Conservation (phyloP, 208 protist genomes). For the Herpetomonas tarakana region DNA sequence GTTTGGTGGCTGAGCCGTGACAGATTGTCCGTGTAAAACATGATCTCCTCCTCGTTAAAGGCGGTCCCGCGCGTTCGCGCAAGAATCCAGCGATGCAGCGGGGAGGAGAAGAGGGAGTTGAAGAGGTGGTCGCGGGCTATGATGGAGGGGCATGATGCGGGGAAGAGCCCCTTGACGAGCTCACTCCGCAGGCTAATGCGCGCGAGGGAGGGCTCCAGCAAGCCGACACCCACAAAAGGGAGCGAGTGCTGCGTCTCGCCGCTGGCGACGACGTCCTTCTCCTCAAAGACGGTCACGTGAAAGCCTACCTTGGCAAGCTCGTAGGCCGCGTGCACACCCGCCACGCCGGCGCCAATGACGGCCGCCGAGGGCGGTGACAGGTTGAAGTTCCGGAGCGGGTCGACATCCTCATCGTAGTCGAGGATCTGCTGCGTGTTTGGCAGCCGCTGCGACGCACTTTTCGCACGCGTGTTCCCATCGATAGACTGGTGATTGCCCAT, state of each 20-base stretch:
- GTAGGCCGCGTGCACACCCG: slow-evolving; percentile 83
- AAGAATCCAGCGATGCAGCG: slow-evolving; percentile 69
- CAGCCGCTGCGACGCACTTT: background rate
- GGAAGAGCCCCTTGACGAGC: slow-evolving; percentile 42
- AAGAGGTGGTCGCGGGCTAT: slow-evolving; percentile 51
- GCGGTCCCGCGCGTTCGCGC: slow-evolving; percentile 32
- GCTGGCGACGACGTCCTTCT: slow-evolving; percentile 26
- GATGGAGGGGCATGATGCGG: slow-evolving; percentile 37
- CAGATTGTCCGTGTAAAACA: slow-evolving; percentile 73
- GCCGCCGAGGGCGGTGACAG: slow-evolving; percentile 51
- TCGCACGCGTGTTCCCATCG: background rate
- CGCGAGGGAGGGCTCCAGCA: slow-evolving; percentile 58
- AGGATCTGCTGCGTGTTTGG: slow-evolving; percentile 3
- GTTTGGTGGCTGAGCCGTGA: slow-evolving; percentile 57
- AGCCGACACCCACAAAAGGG: slow-evolving; percentile 73
- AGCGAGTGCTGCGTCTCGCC: slow-evolving; percentile 61
- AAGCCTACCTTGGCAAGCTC: slow-evolving; percentile 82
- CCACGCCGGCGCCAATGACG: slow-evolving; percentile 80
- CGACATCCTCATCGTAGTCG: slow-evolving; percentile 1
- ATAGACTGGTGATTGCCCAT: slow-evolving; percentile 1
- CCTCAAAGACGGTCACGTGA: slow-evolving; percentile 80
- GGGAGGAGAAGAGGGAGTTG: slow-evolving; percentile 49
- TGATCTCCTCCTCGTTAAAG: slow-evolving; percentile 47
- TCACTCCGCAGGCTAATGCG: slow-evolving; percentile 28
- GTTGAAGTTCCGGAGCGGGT: slow-evolving; percentile 36